Evolutionary conservation across 257 asterid genomes (phyloP).

Genomic region (Ophiorrhiza pumila): DNA sequence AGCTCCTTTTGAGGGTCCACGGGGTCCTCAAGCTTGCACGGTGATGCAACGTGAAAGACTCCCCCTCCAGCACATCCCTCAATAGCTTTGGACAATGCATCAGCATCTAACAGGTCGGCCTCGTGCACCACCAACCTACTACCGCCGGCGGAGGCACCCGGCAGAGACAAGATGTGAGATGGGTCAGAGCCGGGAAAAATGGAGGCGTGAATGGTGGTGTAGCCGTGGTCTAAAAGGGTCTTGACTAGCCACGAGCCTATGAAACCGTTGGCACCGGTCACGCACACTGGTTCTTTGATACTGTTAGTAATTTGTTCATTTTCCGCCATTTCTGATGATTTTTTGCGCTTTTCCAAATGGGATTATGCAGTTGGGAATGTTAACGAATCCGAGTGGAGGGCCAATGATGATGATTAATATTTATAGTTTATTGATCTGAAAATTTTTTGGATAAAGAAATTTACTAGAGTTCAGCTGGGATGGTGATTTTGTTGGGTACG

Average conservation of each 20-base stretch:
- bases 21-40: slow-evolving; percentile 83
- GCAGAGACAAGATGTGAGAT: slow-evolving; percentile 64
- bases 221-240: slow-evolving; percentile 59
- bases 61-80: slow-evolving; percentile 74
- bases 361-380: not conserved
- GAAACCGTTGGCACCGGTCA: slow-evolving; percentile 96
- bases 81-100: slow-evolving; percentile 52
- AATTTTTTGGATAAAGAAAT: too few relatives aligned
- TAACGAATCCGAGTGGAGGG: too few relatives aligned
- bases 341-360: not conserved
- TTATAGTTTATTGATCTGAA: too few relatives aligned
- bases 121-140: slow-evolving; percentile 55
- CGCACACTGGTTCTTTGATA: slow-evolving; percentile 58
- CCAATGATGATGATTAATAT: too few relatives aligned
- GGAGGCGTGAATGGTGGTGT: slow-evolving; percentile 83
- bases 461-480: too few relatives aligned
- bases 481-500: too few relatives aligned
- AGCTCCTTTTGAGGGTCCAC: slow-evolving; percentile 76
- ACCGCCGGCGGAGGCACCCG: slow-evolving; percentile 48
- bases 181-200: slow-evolving; percentile 72
- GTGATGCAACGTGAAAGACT: slow-evolving; percentile 93
- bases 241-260: slow-evolving; percentile 80
- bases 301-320: not conserved
- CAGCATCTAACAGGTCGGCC: slow-evolving; percentile 55
- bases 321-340: slow-evolving; percentile 10